Conservation (phyloP, 164 flowering plant species). For the Liquidambar formosana region DNA sequence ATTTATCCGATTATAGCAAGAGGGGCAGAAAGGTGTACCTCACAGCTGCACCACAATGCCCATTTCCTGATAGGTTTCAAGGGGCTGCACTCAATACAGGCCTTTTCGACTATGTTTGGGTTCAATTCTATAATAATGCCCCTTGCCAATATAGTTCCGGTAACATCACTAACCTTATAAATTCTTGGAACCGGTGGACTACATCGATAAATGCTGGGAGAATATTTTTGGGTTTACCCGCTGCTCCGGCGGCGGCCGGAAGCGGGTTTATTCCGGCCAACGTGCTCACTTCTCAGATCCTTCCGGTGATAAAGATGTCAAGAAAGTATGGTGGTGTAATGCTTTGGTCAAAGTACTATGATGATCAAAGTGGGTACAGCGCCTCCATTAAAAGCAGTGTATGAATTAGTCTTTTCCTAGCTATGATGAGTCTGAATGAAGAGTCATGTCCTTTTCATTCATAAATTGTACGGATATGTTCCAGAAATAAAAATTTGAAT, state of each 20-base stretch:
- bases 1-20: conserved; percentile 16
- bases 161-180: conserved; percentile 16
- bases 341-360: conserved; percentile 43
- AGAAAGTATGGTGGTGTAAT: conserved; percentile 43
- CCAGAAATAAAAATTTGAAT: no score
- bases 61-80: conserved; percentile 29
- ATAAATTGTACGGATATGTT: no score
- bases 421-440: no score
- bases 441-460: no score
- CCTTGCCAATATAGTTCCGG: conserved; percentile 34
- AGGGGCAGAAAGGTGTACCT: conserved; percentile 34
- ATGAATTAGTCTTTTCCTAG: background rate
- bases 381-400: conserved; percentile 36
- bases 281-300: conserved; percentile 31
- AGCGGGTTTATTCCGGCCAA: conserved; percentile 34
- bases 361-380: conserved; percentile 35
- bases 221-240: conserved; percentile 38
- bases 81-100: conserved; percentile 37
- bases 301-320: conserved; percentile 34
- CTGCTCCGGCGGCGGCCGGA: conserved; percentile 39
- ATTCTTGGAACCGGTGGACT: conserved; percentile 36
- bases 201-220: conserved; percentile 23
- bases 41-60: conserved; percentile 43
- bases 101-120: conserved; percentile 36
- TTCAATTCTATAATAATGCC: conserved; percentile 38